Evolutionary conservation across 805 yeast species (phyloP), one percentile per base, ranked within the genome.

Genomic region (Saturnispora galanensis): DNA sequence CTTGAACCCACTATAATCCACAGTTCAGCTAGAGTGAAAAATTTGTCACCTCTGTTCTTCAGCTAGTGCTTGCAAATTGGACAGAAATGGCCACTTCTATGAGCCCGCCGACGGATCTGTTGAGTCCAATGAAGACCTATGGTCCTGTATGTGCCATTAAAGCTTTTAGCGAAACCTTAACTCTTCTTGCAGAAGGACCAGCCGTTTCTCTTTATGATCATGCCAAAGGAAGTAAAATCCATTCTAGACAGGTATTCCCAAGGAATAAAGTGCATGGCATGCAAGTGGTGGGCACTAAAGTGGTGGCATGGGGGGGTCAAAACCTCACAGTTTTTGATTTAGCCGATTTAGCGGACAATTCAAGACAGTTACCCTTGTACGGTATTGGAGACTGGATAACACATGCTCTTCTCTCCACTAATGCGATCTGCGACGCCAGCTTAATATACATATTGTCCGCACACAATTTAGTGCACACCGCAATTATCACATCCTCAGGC

Each of bases 241-340:
- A 56, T 45, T 56, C 64, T 16, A 62, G 65, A 34, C 68, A 69
- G 43, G 60, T 85, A 1, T 84, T 90, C 58, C 59, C 62, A n/a
- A 68, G 78, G 44, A 85, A 86, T 62, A 89, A 87, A 57, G 79
- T 90, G 32, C 97, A 90, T 58, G 84, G 86, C n/a, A 76, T 90
- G 30, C 60, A 70, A 2, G 58, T 76, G 2, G 44, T 52, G 17
- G 37, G 38, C 10, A 17, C 26, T 16, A 16, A 3, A 3, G 38
- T 60, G 7, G 54, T 58, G 2, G 63, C 77, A 1, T 77, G 76
- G 66, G 97, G 97, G 34, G 89, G 83, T 2, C 70, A 85, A 46
- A 83, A 94, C 1, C 67, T 84, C 39, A 64, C 73, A 6, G 55
- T 81, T 4, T 44, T 73, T 1, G 50, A 61, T 1, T 47, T 68